These are phyloP conservation scores for Linaria vulgaris DNA, from an alignment of 257 asterid genomes.

Conservation along the genomic window DNA sequence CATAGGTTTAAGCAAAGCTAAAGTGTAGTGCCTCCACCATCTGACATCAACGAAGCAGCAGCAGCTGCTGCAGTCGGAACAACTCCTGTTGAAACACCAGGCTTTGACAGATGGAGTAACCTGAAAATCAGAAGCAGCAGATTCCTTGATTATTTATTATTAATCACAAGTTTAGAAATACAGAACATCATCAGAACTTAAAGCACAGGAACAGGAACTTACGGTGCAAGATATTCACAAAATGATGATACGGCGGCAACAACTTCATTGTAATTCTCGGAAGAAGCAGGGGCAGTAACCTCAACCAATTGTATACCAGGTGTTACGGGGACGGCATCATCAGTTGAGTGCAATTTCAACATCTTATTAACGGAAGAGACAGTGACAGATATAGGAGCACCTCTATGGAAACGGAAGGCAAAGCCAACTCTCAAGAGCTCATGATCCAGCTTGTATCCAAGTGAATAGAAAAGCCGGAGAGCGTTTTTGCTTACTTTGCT, in stretches of 20 bases:
- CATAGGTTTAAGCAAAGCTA: constrained; percentile 26
- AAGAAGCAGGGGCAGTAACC: constrained; percentile 87
- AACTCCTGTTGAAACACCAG: constrained; percentile 75
- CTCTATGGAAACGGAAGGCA: constrained; percentile 81
- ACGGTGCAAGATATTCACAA: constrained; percentile 98
- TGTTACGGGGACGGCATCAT: constrained; percentile 86
- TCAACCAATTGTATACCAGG: constrained; percentile 96
- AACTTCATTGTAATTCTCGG: constrained; percentile 85
- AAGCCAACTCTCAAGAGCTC: constrained; percentile 90
- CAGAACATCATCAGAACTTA: too few species aligned
- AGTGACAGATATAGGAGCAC: constrained; percentile 76
- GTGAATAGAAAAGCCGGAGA: constrained; percentile 70
- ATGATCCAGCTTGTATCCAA: constrained; percentile 87
- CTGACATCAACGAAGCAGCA: constrained; percentile 93
- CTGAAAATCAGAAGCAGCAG: constrained; percentile 45
- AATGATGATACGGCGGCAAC: constrained; percentile 75
- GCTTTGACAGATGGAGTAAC: constrained; percentile 91
- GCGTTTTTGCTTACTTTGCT: constrained; percentile 92
- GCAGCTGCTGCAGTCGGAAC: constrained; percentile 98
- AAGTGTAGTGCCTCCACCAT: constrained; percentile 78
- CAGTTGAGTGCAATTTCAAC: constrained; percentile 85
- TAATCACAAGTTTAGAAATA: too few species aligned
- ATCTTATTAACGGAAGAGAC: constrained; percentile 88
- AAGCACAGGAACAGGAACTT: constrained; percentile 36
- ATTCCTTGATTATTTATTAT: neutral